Percentiles rank a stretch among this genome's conserved stretches.
phyloP scores from a whole-genome alignment of 2,329 filamentous ascomycete species.

The Trichothecium roseum region DNA sequence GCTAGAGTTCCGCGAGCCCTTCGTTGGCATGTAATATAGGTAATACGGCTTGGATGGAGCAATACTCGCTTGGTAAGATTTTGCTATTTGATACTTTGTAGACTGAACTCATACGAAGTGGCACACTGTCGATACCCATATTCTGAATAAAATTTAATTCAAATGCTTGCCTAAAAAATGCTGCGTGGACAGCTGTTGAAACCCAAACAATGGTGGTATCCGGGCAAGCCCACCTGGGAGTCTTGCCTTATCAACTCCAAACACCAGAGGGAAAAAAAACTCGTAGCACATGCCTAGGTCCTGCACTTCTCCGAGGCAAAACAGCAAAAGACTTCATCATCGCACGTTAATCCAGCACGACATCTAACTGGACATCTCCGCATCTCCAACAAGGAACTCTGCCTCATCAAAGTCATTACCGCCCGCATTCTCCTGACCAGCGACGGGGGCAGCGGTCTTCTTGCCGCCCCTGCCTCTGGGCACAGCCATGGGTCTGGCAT shows the following conservation, averaged over 20 bases:
- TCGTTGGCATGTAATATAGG: constrained; percentile 29
- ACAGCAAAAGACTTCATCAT: no score
- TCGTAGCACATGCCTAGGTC: no score
- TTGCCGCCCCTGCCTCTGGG: constrained; percentile 12
- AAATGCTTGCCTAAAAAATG: no score
- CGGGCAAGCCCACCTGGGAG: no score
- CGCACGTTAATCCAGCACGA: background rate
- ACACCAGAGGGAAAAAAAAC: background rate
- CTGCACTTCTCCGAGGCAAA: no score
- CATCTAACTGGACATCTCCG: constrained; percentile 18
- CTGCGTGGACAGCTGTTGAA: no score
- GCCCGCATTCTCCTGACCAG: constrained; percentile 37
- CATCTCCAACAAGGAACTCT: constrained; percentile 42
- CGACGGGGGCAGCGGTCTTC: constrained; percentile 3
- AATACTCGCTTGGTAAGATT: no score
- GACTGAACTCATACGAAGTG: background rate
- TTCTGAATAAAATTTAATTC: no score
- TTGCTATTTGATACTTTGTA: background rate
- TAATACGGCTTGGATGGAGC: background rate
- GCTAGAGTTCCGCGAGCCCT: constrained; percentile 61
- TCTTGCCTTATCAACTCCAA: no score
- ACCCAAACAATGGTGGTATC: no score
- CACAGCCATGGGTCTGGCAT: constrained; percentile 36
- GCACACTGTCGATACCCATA: background rate
- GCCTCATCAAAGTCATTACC: constrained; percentile 59